Base-by-base conservation (phyloP, 176 grass and related monocot genomes). In the Chrysopogon serrulatus region DNA sequence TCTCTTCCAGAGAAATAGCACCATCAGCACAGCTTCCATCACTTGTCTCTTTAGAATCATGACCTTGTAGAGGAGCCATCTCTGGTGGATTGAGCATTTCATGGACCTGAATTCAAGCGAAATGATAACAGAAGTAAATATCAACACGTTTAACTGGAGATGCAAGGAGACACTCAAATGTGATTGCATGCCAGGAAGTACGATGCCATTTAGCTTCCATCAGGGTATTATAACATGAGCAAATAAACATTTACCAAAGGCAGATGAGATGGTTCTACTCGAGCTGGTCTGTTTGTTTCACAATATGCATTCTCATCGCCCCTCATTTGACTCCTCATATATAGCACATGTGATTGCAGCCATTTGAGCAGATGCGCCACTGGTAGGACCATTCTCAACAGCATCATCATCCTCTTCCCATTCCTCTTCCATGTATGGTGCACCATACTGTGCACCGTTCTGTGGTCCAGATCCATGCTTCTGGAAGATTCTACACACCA, bases 401-500 rank as follows among this genome's bases (percentile, higher is more conserved):
- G 28, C 87, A 84, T 84, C 89, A 30, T 75, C 82, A 53, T 93
- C 89, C 60, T 98, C 82, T 43, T 98, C 93, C 96, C 96, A 98
- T 83, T 98, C 96, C 80, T 93, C 96, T 86, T 98, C 96, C 84
- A 92, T 65, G 83, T 90, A 98, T 15, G 96, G 91, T 21, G 96
- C 96, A 57, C 96, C 96, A 19, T 98, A 98, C 28, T 98, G 96
- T 15, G 96, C 96, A 67, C 96, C 96, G 40, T 98, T 98, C 79
- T 93, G 91, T 2, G 93, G 96, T 33, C 96, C 93, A 5, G 89
- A 86, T 16, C 91, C 96, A 37, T 28, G 71, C 68, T 98, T 98
- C 85, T 98, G 91, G 67, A 98, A 98, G 61, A 98, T 93, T 74
- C 96, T 93, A 80, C 96, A 98, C 19, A 98, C 96, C 72, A 98